phyloP scores from a whole-genome alignment of 805 yeast species.

The Metschnikowia cerradonensis region DNA sequence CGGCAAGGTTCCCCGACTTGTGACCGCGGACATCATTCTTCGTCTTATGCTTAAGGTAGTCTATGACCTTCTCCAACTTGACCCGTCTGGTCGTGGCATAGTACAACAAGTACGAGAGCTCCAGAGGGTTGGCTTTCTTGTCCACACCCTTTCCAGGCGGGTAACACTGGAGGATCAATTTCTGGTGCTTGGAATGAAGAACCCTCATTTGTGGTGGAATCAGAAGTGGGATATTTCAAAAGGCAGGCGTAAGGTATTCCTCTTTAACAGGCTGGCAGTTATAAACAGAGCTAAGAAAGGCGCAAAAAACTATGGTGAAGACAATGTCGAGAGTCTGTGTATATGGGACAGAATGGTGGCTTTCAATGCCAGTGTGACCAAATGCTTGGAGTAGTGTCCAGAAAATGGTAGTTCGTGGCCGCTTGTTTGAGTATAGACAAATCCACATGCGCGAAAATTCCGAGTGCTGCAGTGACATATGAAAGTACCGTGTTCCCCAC shows the following conservation, averaged over 20 bases:
- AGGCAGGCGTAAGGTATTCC: neutral
- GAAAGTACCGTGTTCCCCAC: constrained; percentile 2
- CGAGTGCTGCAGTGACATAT: constrained; percentile 2
- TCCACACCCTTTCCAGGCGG: constrained; percentile 85
- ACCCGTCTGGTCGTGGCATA: constrained; percentile 88
- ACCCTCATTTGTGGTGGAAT: constrained; percentile 23
- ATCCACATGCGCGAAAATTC: constrained; percentile 4
- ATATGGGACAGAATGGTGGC: neutral
- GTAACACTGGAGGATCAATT: constrained; percentile 85
- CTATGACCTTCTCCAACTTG: constrained; percentile 82
- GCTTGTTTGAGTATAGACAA: neutral
- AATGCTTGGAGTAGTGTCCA: neutral
- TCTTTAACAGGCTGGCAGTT: neutral
- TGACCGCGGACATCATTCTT: constrained; percentile 54
- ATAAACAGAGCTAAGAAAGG: neutral
- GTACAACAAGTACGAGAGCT: constrained; percentile 79
- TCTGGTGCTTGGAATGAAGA: constrained; percentile 80
- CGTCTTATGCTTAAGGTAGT: constrained; percentile 61
- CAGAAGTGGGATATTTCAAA: neutral
- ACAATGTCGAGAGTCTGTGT: neutral
- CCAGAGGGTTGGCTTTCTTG: constrained; percentile 89
- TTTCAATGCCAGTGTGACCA: neutral
- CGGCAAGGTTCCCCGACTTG: constrained; percentile 76
- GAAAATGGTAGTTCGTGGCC: constrained; percentile 5
- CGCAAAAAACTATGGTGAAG: neutral